These are phyloP conservation scores for Xylaria longipes DNA, from an alignment of 495 filamentous ascomycete species.

Conservation along the genomic window DNA sequence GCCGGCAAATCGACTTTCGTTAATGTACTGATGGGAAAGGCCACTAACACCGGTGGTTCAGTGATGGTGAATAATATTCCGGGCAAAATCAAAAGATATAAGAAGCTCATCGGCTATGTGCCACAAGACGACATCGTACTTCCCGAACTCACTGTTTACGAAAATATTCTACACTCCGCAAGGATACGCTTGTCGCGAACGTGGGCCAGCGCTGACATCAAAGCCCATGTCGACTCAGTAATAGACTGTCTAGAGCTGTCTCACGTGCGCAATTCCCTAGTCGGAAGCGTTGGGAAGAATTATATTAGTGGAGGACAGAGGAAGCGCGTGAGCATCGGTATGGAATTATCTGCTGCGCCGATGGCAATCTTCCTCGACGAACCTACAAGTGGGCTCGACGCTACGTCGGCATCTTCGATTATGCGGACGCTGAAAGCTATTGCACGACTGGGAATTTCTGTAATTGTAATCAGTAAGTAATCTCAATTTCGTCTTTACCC, in stretches of 20 bases:
- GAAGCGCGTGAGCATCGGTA: conserved; percentile 60
- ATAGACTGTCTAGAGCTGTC: conserved; percentile 53
- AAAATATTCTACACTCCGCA: conserved; percentile 62
- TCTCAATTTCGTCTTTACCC: background rate
- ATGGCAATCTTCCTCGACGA: conserved; percentile 71
- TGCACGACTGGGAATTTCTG: conserved; percentile 52
- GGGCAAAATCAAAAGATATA: conserved; percentile 54
- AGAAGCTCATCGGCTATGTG: conserved; percentile 63
- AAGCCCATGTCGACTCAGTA: conserved; percentile 51
- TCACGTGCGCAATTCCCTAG: conserved; percentile 50
- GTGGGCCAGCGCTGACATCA: conserved; percentile 47
- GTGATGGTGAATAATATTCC: conserved; percentile 57
- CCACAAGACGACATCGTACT: conserved; percentile 60
- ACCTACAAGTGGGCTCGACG: conserved; percentile 69
- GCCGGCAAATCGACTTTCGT: conserved; percentile 60
- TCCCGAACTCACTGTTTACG: conserved; percentile 57
- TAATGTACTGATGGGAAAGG: conserved; percentile 61
- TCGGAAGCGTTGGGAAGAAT: conserved; percentile 52
- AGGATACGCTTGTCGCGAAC: conserved; percentile 52
- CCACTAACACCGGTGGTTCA: conserved; percentile 47
- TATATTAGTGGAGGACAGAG: conserved; percentile 57
- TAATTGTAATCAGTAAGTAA: conserved; percentile 49
- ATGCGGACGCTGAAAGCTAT: conserved; percentile 57
- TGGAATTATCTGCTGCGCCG: conserved; percentile 69
- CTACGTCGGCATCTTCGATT: conserved; percentile 66